These are phyloP conservation scores for Colletotrichum higginsianum DNA, from an alignment of 2,329 filamentous ascomycete genomes.

Conservation along the genomic window DNA sequence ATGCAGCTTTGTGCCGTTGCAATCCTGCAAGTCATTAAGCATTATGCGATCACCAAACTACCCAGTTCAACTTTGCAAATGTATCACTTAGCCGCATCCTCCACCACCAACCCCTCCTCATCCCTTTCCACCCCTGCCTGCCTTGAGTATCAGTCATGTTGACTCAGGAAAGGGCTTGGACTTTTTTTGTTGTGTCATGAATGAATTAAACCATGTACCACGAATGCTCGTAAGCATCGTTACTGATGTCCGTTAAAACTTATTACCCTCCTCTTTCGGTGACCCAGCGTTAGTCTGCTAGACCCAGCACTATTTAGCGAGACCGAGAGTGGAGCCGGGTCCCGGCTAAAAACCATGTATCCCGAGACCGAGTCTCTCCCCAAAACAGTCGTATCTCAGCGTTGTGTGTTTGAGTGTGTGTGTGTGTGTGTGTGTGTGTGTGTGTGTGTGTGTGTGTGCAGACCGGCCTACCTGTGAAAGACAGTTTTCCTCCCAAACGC, in stretches of 20 bases:
- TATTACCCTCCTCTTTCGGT: conserved; percentile 22
- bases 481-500: conserved; percentile 36
- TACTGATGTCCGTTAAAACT: conserved; percentile 18
- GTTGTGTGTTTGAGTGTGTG: not conserved
- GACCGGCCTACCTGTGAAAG: conserved; percentile 17
- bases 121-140: not conserved
- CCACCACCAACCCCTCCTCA: not conserved
- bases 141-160: not conserved
- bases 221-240: conserved; percentile 19
- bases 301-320: not conserved
- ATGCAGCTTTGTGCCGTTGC: not conserved
- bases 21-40: not conserved
- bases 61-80: too few species aligned
- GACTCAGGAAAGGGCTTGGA: not conserved
- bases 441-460: not conserved
- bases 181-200: conserved; percentile 10
- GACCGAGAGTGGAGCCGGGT: not conserved
- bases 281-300: not conserved
- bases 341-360: too few species aligned
- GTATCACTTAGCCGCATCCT: not conserved
- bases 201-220: conserved; percentile 36
- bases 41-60: not conserved
- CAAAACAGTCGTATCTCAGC: conserved; percentile 9
- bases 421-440: too few species aligned
- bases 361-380: not conserved